Evolutionary conservation across 2,329 filamentous ascomycete species (phyloP).

Genomic region (Talaromyces islandicus): DNA sequence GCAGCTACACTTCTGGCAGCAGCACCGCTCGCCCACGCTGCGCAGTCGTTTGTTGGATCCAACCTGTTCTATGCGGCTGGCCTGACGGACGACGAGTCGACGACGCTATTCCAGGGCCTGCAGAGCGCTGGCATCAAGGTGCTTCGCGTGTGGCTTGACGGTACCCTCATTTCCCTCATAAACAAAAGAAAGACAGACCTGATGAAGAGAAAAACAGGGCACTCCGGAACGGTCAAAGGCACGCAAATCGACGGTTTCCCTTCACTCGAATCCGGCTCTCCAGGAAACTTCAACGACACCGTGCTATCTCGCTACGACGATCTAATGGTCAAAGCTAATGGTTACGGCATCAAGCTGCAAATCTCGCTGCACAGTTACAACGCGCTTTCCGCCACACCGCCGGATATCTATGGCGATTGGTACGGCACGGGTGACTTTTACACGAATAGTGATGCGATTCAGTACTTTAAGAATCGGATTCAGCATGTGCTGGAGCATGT

Average conservation of each 20-base stretch:
- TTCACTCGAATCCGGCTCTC: background rate
- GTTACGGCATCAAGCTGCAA: background rate
- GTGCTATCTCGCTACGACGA: background rate
- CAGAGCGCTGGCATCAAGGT: constrained; percentile 15
- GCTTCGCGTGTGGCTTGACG: constrained; percentile 17
- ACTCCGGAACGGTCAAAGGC: background rate
- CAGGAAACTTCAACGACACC: background rate
- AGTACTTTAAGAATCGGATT: background rate
- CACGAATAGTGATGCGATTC: background rate
- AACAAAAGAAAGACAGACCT: background rate
- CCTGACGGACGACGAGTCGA: constrained; percentile 14
- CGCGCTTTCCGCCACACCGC: background rate
- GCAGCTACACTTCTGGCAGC: background rate
- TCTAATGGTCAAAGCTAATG: background rate
- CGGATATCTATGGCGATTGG: background rate
- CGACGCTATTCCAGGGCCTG: constrained; percentile 15
- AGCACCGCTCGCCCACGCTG: constrained; percentile 1
- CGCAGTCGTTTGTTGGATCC: constrained; percentile 17
- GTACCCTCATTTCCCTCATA: background rate
- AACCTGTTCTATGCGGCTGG: constrained; percentile 23
- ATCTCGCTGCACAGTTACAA: background rate
- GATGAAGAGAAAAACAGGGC: background rate
- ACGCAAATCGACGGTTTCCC: background rate
- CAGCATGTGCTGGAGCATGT: background rate
- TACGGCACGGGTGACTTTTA: background rate